These are phyloP conservation scores for Neurospora sp. DNA, from an alignment of 2,329 filamentous ascomycete genomes.

Conservation along the genomic window DNA sequence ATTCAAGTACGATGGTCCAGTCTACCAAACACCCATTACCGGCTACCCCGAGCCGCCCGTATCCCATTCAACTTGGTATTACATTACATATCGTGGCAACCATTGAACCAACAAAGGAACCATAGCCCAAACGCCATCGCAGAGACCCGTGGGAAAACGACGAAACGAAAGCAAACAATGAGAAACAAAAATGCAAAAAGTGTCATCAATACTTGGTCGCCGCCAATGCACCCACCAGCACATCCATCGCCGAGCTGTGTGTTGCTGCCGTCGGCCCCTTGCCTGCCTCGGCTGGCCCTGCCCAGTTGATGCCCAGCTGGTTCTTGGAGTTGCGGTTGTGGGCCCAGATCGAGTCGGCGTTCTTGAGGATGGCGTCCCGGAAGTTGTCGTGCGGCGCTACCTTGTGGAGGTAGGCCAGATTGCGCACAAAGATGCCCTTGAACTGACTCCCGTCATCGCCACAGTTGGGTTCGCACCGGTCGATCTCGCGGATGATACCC, in stretches of 20 bases:
- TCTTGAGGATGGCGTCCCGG: constrained; percentile 44
- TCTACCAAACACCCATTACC: background rate
- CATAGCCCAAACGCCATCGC: background rate
- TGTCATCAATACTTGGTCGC: constrained; percentile 19
- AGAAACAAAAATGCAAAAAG: no score
- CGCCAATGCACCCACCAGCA: constrained; percentile 50
- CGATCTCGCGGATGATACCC: constrained; percentile 40
- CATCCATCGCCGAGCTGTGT: constrained; percentile 58
- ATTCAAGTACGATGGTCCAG: background rate
- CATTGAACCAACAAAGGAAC: background rate
- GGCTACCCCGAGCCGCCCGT: background rate
- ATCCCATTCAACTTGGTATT: background rate
- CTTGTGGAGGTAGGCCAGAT: constrained; percentile 46
- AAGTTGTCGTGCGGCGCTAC: constrained; percentile 40
- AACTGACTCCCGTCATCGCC: constrained; percentile 49
- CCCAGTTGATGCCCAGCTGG: constrained; percentile 55
- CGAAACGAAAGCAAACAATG: background rate
- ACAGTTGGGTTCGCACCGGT: constrained; percentile 40
- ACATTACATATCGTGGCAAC: background rate
- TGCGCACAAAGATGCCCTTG: constrained; percentile 61
- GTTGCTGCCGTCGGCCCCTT: constrained; percentile 41
- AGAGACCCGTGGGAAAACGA: background rate
- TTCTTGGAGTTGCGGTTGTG: constrained; percentile 39
- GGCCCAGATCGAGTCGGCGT: constrained; percentile 57
- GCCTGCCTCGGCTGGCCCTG: constrained; percentile 40